Conservation (phyloP, 331 rosid species). For the Phaseolus coccineus region DNA sequence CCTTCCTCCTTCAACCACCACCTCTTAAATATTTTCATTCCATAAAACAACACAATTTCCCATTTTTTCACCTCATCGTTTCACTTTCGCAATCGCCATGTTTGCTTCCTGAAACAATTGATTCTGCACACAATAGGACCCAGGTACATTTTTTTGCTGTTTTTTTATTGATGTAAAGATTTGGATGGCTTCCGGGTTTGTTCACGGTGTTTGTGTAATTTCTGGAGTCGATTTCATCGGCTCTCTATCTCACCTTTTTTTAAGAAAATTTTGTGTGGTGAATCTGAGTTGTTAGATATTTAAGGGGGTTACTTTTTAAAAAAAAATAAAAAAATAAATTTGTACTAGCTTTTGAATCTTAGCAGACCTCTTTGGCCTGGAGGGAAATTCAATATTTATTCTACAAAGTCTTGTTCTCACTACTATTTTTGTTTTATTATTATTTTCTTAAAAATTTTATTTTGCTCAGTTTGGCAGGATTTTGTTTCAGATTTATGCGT, state of each 20-base stretch:
- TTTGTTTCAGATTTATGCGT: constrained; percentile 36
- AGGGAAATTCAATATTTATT: constrained; percentile 16
- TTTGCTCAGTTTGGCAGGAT: constrained; percentile 26
- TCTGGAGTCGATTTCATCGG: not conserved
- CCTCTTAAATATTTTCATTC: constrained; percentile 21
- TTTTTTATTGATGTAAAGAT: not conserved
- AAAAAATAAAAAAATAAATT: not conserved
- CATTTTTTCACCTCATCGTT: constrained; percentile 12
- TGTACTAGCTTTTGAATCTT: constrained; percentile 16
- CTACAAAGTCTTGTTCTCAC: constrained; percentile 16
- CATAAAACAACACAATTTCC: constrained; percentile 1
- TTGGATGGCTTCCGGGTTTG: not conserved
- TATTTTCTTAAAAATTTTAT: not conserved
- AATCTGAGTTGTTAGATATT: constrained; percentile 46
- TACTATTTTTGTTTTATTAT: constrained; percentile 2
- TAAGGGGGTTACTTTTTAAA: not conserved
- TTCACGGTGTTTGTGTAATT: constrained; percentile 11
- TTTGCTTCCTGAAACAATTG: not conserved
- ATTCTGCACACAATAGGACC: not conserved
- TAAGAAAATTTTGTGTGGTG: not conserved
- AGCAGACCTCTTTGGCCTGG: not conserved
- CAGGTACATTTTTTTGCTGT: constrained; percentile 41
- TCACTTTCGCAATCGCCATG: constrained; percentile 4
- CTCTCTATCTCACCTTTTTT: not conserved
- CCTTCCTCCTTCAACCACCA: constrained; percentile 45